phyloP scores from a whole-genome alignment of 1,139 yeast genomes.

The Suhomyces taliae region DNA sequence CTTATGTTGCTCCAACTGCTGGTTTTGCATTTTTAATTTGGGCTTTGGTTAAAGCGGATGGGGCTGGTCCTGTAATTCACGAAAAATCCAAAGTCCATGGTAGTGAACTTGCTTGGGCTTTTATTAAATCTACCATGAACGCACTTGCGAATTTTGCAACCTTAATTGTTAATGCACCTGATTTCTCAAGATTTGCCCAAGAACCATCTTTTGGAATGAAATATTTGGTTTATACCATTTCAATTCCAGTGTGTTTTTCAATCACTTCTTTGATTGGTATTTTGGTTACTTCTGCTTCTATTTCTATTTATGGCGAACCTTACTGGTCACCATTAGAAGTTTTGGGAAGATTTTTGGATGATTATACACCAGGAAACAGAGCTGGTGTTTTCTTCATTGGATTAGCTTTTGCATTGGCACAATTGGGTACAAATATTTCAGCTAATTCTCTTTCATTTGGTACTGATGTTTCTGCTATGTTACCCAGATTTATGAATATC shows the following conservation, averaged over 20 bases:
- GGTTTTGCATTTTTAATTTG: constrained; percentile 78
- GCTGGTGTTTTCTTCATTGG: constrained; percentile 86
- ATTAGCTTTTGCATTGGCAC: constrained; percentile 78
- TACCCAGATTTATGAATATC: constrained; percentile 71
- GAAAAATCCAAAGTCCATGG: constrained; percentile 53
- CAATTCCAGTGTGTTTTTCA: constrained; percentile 78
- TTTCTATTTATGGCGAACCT: constrained; percentile 64
- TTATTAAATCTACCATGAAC: constrained; percentile 75
- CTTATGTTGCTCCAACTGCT: constrained; percentile 74
- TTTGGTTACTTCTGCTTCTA: constrained; percentile 80
- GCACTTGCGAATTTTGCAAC: constrained; percentile 86
- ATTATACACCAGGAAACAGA: constrained; percentile 61
- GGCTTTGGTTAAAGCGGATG: constrained; percentile 75
- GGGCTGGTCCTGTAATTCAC: constrained; percentile 67
- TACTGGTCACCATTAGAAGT: constrained; percentile 89
- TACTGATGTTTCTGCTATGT: constrained; percentile 82
- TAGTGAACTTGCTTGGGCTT: constrained; percentile 75
- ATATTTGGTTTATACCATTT: constrained; percentile 48
- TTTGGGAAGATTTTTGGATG: constrained; percentile 61
- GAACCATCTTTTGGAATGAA: constrained; percentile 42
- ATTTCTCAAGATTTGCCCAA: constrained; percentile 80
- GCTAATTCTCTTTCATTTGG: constrained; percentile 91
- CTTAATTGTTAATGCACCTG: constrained; percentile 83
- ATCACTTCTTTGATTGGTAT: constrained; percentile 85
- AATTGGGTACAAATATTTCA: constrained; percentile 87